Conservation (phyloP, 1,284 basidiomycete genomes). For the Marasmius sp. region DNA sequence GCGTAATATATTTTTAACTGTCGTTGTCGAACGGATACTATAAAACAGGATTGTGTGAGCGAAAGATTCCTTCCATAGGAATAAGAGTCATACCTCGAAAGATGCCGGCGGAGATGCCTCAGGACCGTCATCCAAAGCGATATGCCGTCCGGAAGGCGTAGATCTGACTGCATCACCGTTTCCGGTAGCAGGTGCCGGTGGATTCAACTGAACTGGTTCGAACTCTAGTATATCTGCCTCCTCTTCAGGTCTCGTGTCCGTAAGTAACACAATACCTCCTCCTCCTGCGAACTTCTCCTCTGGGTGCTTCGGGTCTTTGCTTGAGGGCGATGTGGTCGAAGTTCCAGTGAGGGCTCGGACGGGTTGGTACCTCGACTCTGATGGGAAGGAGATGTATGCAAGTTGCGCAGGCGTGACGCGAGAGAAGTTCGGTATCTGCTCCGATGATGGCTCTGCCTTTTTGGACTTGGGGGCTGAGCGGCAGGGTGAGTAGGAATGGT, state of each 20-base stretch:
- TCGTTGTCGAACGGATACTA: constrained; percentile 70
- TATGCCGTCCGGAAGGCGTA: constrained; percentile 42
- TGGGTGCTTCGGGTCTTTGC: constrained; percentile 27
- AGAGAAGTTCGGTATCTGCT: constrained; percentile 85
- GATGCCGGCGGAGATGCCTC: constrained; percentile 79
- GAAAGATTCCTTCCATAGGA: constrained; percentile 4
- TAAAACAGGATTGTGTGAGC: constrained; percentile 17
- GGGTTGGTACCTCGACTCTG: constrained; percentile 83
- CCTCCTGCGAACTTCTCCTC: constrained; percentile 70
- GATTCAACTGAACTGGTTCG: constrained; percentile 44
- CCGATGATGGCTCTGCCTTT: constrained; percentile 69
- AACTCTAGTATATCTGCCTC: constrained; percentile 76
- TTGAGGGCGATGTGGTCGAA: constrained; percentile 26
- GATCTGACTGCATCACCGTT: constrained; percentile 21
- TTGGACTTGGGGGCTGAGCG: constrained; percentile 43
- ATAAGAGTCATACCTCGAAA: constrained; percentile 66
- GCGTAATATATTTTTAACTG: constrained; percentile 35
- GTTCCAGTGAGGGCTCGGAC: constrained; percentile 77
- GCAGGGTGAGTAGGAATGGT: constrained; percentile 36
- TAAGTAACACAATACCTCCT: constrained; percentile 81
- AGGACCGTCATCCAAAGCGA: constrained; percentile 68
- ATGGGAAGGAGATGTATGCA: constrained; percentile 80
- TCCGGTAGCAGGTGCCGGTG: constrained; percentile 26
- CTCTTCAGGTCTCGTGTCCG: constrained; percentile 67
- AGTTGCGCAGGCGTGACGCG: constrained; percentile 92